Evolutionary conservation across 2,329 filamentous ascomycete species (phyloP).

Genomic region (Aspergillus quadrilineatus): DNA sequence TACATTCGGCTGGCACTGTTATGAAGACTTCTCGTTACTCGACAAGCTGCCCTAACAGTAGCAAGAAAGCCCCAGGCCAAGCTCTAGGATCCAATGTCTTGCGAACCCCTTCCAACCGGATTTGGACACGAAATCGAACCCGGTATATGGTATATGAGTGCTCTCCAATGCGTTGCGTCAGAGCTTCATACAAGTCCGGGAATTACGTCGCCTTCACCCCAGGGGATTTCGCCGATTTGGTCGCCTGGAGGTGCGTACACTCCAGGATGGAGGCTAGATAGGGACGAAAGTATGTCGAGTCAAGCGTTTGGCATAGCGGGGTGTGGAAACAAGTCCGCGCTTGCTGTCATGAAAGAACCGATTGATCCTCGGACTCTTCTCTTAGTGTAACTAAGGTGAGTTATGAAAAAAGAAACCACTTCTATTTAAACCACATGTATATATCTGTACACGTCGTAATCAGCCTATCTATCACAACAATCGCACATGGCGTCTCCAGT

Average conservation of each 20-base stretch:
- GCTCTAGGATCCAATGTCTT: background rate
- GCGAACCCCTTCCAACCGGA: background rate
- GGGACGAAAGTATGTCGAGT: background rate
- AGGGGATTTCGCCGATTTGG: background rate
- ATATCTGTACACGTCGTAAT: conserved; percentile 19
- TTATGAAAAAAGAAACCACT: conserved; percentile 1
- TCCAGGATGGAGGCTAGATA: background rate
- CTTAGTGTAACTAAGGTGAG: background rate
- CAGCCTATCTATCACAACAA: conserved; percentile 14
- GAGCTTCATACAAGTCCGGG: background rate
- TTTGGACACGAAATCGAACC: background rate
- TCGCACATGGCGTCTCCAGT: conserved; percentile 26
- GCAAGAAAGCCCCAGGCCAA: background rate
- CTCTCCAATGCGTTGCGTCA: background rate
- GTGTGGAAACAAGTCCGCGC: too few species aligned
- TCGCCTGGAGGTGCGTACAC: background rate
- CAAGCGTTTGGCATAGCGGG: too few species aligned
- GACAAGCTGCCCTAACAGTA: background rate
- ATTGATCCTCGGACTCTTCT: background rate
- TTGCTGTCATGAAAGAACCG: too few species aligned
- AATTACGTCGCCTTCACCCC: background rate
- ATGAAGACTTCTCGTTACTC: background rate
- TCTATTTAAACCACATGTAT: conserved; percentile 17
- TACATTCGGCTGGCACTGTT: background rate
- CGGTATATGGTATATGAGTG: background rate